Evolutionary conservation across 2,329 filamentous ascomycete species (phyloP).

Genomic region (Pseudogymnoascus sp.): DNA sequence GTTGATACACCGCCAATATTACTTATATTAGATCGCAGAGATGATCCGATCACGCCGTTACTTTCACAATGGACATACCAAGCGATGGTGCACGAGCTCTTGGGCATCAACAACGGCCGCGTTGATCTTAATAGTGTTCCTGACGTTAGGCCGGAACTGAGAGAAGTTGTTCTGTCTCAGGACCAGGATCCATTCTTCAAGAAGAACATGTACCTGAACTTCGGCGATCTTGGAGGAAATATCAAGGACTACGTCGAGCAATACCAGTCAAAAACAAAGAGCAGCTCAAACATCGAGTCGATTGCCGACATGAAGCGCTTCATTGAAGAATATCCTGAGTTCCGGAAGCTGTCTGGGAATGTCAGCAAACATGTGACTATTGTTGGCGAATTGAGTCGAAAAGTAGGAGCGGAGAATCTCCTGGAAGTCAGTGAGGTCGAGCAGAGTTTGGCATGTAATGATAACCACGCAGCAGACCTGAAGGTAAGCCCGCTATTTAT

Average conservation of each 20-base stretch:
- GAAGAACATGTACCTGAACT: conserved; percentile 99
- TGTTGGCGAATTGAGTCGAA: conserved; percentile 83
- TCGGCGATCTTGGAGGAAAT: conserved; percentile 87
- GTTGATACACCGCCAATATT: conserved; percentile 91
- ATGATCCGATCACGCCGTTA: conserved; percentile 89
- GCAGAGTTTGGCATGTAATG: conserved; percentile 92
- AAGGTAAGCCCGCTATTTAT: conserved; percentile 50
- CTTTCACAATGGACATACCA: conserved; percentile 99
- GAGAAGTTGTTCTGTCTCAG: conserved; percentile 89
- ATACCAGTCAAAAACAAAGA: conserved; percentile 96
- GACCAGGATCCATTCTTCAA: conserved; percentile 98
- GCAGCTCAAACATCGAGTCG: conserved; percentile 89
- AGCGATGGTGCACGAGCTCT: conserved; percentile 96
- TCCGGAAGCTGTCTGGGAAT: conserved; percentile 91
- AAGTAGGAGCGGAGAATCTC: conserved; percentile 75
- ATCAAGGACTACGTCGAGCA: conserved; percentile 98
- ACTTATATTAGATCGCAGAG: conserved; percentile 79
- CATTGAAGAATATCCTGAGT: conserved; percentile 97
- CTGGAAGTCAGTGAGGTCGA: conserved; percentile 97
- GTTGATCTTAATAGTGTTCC: conserved; percentile 80
- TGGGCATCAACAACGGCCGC: conserved; percentile 90
- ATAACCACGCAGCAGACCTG: conserved; percentile 86
- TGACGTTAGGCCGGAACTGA: conserved; percentile 76
- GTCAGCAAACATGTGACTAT: conserved; percentile 97
- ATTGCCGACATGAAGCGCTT: conserved; percentile 99